Conservation (phyloP, 805 yeast genomes). For the Hermanozyma aechmeae region DNA sequence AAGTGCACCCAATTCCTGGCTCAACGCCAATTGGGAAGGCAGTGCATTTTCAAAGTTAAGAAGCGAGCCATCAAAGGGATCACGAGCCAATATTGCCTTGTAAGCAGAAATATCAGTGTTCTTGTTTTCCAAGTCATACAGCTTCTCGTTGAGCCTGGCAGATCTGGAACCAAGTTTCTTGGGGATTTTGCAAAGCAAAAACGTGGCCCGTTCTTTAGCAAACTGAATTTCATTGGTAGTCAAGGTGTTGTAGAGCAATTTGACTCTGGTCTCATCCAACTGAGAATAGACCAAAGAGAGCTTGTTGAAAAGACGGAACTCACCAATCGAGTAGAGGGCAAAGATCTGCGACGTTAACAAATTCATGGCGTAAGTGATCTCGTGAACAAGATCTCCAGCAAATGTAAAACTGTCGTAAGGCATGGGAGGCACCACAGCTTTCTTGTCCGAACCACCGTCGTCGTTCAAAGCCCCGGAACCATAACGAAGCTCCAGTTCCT, state of each 20-base stretch:
- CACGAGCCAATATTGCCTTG: slow-evolving; percentile 60
- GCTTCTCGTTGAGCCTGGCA: slow-evolving; percentile 29
- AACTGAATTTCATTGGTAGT: slow-evolving; percentile 43
- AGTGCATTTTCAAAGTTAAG: slow-evolving; percentile 31
- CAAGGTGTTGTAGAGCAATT: slow-evolving; percentile 39
- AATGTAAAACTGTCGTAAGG: slow-evolving; percentile 41
- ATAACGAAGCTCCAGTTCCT: slow-evolving; percentile 22
- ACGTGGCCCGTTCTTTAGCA: slow-evolving; percentile 43
- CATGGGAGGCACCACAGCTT: slow-evolving; percentile 34
- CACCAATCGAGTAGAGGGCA: slow-evolving; percentile 63
- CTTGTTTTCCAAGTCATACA: slow-evolving; percentile 30
- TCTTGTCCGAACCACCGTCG: slow-evolving; percentile 1
- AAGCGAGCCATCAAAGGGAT: slow-evolving; percentile 48
- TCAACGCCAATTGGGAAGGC: slow-evolving; percentile 54
- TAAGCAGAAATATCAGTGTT: slow-evolving; percentile 52
- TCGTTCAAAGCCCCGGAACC: slow-evolving; percentile 16
- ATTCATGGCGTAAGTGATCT: slow-evolving; percentile 47
- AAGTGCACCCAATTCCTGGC: slow-evolving; percentile 63
- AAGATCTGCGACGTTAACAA: slow-evolving; percentile 56
- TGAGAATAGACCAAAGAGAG: slow-evolving; percentile 44
- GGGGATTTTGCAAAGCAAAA: slow-evolving; percentile 47
- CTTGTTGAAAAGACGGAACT: slow-evolving; percentile 52
- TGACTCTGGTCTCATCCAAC: slow-evolving; percentile 50
- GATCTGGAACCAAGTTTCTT: slow-evolving; percentile 43
- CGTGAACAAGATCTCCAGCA: slow-evolving; percentile 38